These are phyloP conservation scores for Solanum arcanum DNA, from an alignment of 257 asterid species.

Conservation along the genomic window DNA sequence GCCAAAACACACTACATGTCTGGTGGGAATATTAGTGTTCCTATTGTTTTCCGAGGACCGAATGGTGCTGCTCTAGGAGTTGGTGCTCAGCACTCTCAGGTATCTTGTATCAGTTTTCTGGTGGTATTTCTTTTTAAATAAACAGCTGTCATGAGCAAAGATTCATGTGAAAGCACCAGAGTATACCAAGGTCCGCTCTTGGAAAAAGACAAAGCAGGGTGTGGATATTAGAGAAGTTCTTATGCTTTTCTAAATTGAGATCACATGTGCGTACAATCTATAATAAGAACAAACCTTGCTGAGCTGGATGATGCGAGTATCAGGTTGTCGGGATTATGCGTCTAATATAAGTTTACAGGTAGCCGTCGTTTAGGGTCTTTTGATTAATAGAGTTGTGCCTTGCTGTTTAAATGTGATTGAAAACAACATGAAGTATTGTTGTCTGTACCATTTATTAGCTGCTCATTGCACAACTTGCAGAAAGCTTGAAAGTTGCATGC, in stretches of 20 bases:
- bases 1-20: slow-evolving; percentile 45
- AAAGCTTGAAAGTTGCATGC: background rate
- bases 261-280: background rate
- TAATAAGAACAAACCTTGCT: background rate
- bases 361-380: background rate
- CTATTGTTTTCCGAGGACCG: slow-evolving; percentile 45
- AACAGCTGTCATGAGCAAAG: background rate
- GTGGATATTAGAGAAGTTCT: background rate
- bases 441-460: background rate
- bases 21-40: slow-evolving; percentile 35
- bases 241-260: background rate
- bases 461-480: background rate
- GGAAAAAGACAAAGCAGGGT: background rate
- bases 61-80: slow-evolving; percentile 52
- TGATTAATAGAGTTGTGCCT: background rate
- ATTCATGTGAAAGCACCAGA: background rate
- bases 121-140: background rate
- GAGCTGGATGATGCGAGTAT: background rate
- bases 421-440: background rate
- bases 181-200: background rate
- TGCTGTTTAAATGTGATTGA: background rate
- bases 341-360: background rate
- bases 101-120: background rate
- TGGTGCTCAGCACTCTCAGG: slow-evolving; percentile 51
- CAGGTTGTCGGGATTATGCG: background rate